A percentile compares a stretch with the other conserved stretches of the same genome.
phyloP scores from a whole-genome alignment of 495 filamentous ascomycete species.

The Parathielavia hyrcaniae region DNA sequence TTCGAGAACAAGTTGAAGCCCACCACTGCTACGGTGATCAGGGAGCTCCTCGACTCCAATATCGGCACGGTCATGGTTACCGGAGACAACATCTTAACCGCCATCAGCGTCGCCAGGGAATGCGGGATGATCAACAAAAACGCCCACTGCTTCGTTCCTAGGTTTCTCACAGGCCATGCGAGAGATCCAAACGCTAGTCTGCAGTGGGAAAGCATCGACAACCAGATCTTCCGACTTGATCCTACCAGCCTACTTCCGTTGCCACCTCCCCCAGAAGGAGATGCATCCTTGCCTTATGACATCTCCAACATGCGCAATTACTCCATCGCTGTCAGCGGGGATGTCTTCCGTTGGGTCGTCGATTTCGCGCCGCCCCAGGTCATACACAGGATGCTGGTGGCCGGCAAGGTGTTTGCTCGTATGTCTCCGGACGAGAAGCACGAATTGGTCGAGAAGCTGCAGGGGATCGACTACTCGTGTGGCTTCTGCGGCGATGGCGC shows the following conservation, averaged over 20 bases:
- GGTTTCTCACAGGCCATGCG: constrained; percentile 70
- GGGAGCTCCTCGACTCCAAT: constrained; percentile 75
- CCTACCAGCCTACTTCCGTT: constrained; percentile 71
- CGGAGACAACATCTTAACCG: constrained; percentile 96
- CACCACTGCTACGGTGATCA: constrained; percentile 66
- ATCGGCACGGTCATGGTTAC: constrained; percentile 97
- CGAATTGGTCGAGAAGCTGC: constrained; percentile 93
- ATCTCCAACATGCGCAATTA: constrained; percentile 72
- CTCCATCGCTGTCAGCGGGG: constrained; percentile 80
- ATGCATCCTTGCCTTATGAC: constrained; percentile 81
- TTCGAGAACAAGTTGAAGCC: constrained; percentile 98
- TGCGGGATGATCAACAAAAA: constrained; percentile 74
- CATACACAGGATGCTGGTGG: constrained; percentile 76
- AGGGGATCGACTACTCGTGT: constrained; percentile 90
- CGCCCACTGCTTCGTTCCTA: constrained; percentile 86
- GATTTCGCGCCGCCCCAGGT: constrained; percentile 78
- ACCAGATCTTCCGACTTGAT: constrained; percentile 68
- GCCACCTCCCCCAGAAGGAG: constrained; percentile 57
- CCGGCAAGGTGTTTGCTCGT: constrained; percentile 89
- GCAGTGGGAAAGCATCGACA: constrained; percentile 88
- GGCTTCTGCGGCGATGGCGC: constrained; percentile 98
- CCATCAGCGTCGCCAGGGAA: constrained; percentile 92
- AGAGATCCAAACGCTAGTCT: constrained; percentile 63
- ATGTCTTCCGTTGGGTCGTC: constrained; percentile 93
- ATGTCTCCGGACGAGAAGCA: constrained; percentile 99